These are phyloP conservation scores for Grosmannia penicillata DNA, from an alignment of 2,329 filamentous ascomycete species.

Conservation along the genomic window DNA sequence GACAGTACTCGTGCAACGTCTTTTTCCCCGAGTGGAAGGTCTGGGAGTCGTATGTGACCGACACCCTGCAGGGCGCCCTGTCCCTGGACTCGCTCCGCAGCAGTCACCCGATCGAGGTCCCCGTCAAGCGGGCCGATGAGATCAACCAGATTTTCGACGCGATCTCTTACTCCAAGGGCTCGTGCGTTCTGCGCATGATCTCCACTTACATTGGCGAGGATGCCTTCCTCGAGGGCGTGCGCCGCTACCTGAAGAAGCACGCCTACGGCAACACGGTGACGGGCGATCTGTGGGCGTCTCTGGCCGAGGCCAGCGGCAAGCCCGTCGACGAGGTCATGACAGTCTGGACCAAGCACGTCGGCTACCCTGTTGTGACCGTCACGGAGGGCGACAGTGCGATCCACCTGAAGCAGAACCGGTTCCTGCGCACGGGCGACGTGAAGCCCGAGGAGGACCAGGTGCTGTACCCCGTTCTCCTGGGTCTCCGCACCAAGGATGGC, in stretches of 20 bases:
- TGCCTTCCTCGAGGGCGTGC: slow-evolving; percentile 79
- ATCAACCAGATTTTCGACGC: slow-evolving; percentile 98
- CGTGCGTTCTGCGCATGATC: slow-evolving; percentile 91
- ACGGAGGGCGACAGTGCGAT: slow-evolving; percentile 63
- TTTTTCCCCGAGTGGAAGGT: slow-evolving; percentile 99
- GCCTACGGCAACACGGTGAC: slow-evolving; percentile 94
- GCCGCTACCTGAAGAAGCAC: slow-evolving; percentile 85
- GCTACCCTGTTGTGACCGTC: slow-evolving; percentile 81
- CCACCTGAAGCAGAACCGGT: slow-evolving; percentile 85
- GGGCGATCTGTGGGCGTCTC: slow-evolving; percentile 75
- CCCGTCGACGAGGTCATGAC: slow-evolving; percentile 83
- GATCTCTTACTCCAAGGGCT: slow-evolving; percentile 95
- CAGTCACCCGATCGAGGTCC: slow-evolving; percentile 93
- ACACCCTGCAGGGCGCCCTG: slow-evolving; percentile 78
- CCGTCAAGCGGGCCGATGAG: slow-evolving; percentile 86
- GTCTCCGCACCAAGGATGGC: slow-evolving; percentile 70
- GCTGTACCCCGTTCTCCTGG: slow-evolving; percentile 80
- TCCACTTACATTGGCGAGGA: slow-evolving; percentile 91
- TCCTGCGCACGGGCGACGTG: slow-evolving; percentile 81
- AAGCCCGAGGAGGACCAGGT: slow-evolving; percentile 85
- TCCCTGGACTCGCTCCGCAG: slow-evolving; percentile 81
- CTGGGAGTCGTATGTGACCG: slow-evolving; percentile 88
- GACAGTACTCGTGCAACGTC: slow-evolving; percentile 72
- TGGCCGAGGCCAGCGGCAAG: slow-evolving; percentile 81
- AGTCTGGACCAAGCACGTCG: slow-evolving; percentile 94